A percentile compares a stretch with the other conserved stretches of the same genome.
Conservation (phyloP, 805 yeast species). For the Yueomyces sp. region DNA sequence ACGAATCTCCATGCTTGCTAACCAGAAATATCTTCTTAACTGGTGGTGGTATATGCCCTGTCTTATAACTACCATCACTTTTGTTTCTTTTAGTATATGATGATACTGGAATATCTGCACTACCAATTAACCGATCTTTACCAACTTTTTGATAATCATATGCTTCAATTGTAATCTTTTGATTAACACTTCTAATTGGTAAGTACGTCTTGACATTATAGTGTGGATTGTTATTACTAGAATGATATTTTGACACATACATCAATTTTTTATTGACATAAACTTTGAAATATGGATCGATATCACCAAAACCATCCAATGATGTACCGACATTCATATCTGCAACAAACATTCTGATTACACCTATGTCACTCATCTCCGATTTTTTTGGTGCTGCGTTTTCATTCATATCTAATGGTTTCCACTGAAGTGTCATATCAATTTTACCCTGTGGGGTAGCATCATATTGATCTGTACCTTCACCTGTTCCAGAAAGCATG, state of each 20-base stretch:
- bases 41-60: constrained; percentile 28
- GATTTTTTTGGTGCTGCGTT: constrained; percentile 31
- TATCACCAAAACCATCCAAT: constrained; percentile 54
- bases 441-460: constrained; percentile 42
- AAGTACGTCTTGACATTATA: constrained; percentile 47
- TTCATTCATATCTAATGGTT: constrained; percentile 48
- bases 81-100: constrained; percentile 26
- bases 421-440: constrained; percentile 51
- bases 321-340: constrained; percentile 35
- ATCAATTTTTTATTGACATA: constrained; percentile 43
- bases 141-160: constrained; percentile 56
- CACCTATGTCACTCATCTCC: constrained; percentile 46
- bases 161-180: constrained; percentile 42
- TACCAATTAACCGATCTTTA: constrained; percentile 53
- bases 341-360: constrained; percentile 44
- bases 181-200: constrained; percentile 49
- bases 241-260: constrained; percentile 41
- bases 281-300: constrained; percentile 62
- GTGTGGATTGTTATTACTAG: constrained; percentile 41
- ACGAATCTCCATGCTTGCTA: constrained; percentile 28
- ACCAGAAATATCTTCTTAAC: constrained; percentile 16
- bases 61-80: constrained; percentile 15
- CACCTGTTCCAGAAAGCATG: constrained; percentile 28
- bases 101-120: constrained; percentile 35
- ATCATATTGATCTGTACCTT: constrained; percentile 33